Percentiles rank a stretch among this genome's conserved stretches.
Evolutionary conservation across 2,329 filamentous ascomycete genomes (phyloP).

Genomic region (Hypoxylon sp.): DNA sequence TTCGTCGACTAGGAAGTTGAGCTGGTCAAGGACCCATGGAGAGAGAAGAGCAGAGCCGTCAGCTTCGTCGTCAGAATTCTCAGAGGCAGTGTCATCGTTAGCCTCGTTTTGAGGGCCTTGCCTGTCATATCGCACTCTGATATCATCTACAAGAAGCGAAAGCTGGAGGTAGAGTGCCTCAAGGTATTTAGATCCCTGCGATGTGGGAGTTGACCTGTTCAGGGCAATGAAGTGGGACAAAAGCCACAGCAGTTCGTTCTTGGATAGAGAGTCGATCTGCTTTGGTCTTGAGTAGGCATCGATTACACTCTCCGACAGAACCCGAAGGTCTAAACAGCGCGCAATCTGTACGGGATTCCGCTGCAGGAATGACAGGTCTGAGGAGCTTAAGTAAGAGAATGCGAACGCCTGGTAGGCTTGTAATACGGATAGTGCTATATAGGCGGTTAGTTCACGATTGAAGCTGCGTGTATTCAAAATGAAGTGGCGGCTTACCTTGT

Average conservation of each 20-base stretch:
- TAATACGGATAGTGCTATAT: conserved; percentile 26
- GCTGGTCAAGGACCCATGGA: conserved; percentile 68
- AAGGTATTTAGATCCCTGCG: conserved; percentile 50
- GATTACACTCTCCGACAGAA: conserved; percentile 54
- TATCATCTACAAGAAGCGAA: conserved; percentile 59
- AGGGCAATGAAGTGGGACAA: conserved; percentile 72
- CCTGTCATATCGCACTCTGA: conserved; percentile 52
- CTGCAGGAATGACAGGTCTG: conserved; percentile 53
- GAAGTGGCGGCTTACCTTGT: conserved; percentile 37
- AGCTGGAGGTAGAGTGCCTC: conserved; percentile 63
- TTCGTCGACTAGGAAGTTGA: conserved; percentile 77
- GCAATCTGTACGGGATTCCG: conserved; percentile 49
- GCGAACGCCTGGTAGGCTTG: conserved; percentile 42
- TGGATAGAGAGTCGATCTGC: conserved; percentile 39
- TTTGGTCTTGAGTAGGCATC: conserved; percentile 44
- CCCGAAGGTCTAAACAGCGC: conserved; percentile 48
- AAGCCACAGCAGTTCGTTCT: conserved; percentile 65
- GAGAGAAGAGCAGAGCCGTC: conserved; percentile 50
- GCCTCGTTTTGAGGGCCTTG: conserved; percentile 44
- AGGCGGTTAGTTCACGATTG: conserved; percentile 10
- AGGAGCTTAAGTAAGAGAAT: conserved; percentile 43
- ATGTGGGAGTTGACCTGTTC: conserved; percentile 48
- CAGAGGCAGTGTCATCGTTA: conserved; percentile 45
- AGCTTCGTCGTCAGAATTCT: conserved; percentile 50
- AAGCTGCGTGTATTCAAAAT: background rate